A percentile compares a stretch with the other conserved stretches of the same genome.
Evolutionary conservation across 2,329 filamentous ascomycete genomes (phyloP).

Genomic region (Scedosporium minutisporum): DNA sequence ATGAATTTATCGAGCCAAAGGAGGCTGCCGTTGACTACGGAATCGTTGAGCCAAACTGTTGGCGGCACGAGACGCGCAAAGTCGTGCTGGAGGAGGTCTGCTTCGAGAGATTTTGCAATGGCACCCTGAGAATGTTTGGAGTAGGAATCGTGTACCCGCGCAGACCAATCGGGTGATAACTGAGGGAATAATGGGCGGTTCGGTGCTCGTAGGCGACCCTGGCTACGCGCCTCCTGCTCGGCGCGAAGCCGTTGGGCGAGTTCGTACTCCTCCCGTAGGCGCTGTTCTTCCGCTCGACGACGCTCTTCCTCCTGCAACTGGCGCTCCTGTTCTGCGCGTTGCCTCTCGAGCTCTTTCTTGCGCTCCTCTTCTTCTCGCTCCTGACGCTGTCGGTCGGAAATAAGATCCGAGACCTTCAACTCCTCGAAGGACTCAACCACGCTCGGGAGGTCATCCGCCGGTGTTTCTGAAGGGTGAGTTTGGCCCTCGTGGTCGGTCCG

Average conservation of each 20-base stretch:
- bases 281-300: not conserved
- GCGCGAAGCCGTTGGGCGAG: not conserved
- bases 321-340: not conserved
- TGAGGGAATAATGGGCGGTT: conserved; percentile 3
- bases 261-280: conserved; percentile 2
- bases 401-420: not conserved
- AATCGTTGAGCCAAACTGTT: conserved; percentile 65
- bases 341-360: not conserved
- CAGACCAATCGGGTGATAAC: conserved; percentile 2
- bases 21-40: conserved; percentile 61
- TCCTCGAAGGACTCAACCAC: not conserved
- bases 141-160: not conserved
- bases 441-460: not conserved
- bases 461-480: not conserved
- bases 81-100: conserved; percentile 36
- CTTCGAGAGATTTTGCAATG: conserved; percentile 4
- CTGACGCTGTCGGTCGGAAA: not conserved
- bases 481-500: not conserved
- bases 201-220: conserved; percentile 4
- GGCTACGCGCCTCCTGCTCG: not conserved
- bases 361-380: conserved; percentile 4
- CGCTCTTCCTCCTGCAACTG: not conserved
- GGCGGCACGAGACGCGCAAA: conserved; percentile 51
- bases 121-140: not conserved
- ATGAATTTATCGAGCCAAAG: conserved; percentile 48